Evolutionary conservation across 2,329 filamentous ascomycete species (phyloP), one percentile per base, ranked within the genome.

Genomic region (Taxawa tesnikishii): DNA sequence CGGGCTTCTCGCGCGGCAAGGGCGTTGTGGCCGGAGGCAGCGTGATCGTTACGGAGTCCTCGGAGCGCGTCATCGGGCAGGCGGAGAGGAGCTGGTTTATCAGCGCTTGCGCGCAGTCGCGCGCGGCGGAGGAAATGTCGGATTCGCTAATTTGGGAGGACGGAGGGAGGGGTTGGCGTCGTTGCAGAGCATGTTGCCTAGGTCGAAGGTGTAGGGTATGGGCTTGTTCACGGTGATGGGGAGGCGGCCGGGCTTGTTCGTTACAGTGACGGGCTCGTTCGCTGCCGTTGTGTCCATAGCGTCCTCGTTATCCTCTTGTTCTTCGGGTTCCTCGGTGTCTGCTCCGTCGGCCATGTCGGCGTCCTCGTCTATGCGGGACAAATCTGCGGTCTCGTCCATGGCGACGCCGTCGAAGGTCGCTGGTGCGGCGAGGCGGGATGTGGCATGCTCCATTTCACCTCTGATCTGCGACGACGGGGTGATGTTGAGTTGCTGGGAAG

Each of bases 81-180:
- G 84, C 88, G 11, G 79, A 84, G 24, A 98, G 76, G 38, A 98
- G 78, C 60, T 96, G 87, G 68, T 94, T 94, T 57, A 98, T 75
- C 37, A 98, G 75, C 17, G 75, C 77, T 63, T 98, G 90, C 9
- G 87, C 83, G 58, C 83, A 85, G 59, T 94, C 84, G 49, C 87
- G 83, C 34, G 90, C 85, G 25, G 71, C 62, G 40, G 78, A 68
- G 38, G 96, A 76, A 36, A 73, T 70, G 28, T 43, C 36, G 41
- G 77, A 59, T 23, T 64, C 50, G 17, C 56, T 42, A 15, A 48
- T 44, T 30, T 49, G 36, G 38, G 59, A 59, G 31, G 57, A 58
- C 40, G 75, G 59, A 29, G 69, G 62, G 31, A 90, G 64, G 88
- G 83, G 60, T 94, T 96, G 24, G 85, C 73, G 60, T 96, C 90